phyloP scores from a whole-genome alignment of 2,329 filamentous ascomycete species.

The Xylariaceae sp. region DNA sequence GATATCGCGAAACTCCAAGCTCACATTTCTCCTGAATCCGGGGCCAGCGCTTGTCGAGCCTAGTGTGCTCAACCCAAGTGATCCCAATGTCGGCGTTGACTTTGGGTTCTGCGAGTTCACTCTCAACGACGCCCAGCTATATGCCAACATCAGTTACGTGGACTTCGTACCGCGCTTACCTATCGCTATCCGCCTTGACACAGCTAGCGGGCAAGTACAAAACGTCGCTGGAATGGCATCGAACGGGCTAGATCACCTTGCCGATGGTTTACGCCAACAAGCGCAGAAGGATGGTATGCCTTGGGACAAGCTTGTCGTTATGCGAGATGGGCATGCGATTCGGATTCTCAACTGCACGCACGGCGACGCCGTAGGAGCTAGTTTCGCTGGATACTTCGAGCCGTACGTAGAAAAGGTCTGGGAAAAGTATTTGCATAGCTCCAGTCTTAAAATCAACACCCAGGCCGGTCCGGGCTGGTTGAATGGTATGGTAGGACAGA shows the following conservation, averaged over 20 bases:
- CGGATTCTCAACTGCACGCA: conserved; percentile 44
- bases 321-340: conserved; percentile 29
- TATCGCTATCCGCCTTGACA: conserved; percentile 48
- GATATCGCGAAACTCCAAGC: conserved; percentile 51
- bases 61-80: conserved; percentile 59
- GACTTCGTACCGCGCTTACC: conserved; percentile 59
- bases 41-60: conserved; percentile 64
- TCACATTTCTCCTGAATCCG: conserved; percentile 62
- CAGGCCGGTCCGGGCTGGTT: conserved; percentile 54
- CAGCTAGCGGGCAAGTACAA: conserved; percentile 39
- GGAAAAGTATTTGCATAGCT: conserved; percentile 29
- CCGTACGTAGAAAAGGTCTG: conserved; percentile 41
- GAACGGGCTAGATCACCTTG: conserved; percentile 54
- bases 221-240: conserved; percentile 55
- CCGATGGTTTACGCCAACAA: conserved; percentile 52
- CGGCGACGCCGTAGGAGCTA: conserved; percentile 38
- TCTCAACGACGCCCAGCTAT: conserved; percentile 52
- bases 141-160: conserved; percentile 63
- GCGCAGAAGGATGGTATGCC: conserved; percentile 50
- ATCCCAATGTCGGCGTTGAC: conserved; percentile 48
- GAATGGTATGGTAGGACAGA: conserved; percentile 45
- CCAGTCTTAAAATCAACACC: conserved; percentile 56
- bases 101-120: conserved; percentile 62
- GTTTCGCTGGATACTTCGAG: conserved; percentile 43
- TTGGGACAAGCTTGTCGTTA: conserved; percentile 57